These are phyloP conservation scores for Fusarium robinianum DNA, from an alignment of 2,329 filamentous ascomycete genomes.

Conservation along the genomic window DNA sequence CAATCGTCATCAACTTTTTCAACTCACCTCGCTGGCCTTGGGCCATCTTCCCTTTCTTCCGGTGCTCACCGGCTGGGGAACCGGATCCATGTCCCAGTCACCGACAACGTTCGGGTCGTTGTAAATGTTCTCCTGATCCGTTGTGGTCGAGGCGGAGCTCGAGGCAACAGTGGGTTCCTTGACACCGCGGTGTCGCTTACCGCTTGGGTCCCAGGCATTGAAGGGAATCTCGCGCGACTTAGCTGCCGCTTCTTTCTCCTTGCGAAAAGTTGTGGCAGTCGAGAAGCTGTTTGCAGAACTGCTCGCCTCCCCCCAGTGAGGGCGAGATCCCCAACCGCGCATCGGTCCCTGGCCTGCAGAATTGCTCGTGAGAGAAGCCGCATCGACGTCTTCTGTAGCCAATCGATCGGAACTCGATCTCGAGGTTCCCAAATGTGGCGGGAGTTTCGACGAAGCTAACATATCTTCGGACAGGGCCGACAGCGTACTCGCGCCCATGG, in stretches of 20 bases:
- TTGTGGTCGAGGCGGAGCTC: constrained; percentile 14
- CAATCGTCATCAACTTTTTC: too few species aligned
- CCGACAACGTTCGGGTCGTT: constrained; percentile 20
- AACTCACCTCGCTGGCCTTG: constrained; percentile 29
- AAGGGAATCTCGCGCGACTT: constrained; percentile 17
- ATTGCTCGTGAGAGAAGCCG: too few species aligned
- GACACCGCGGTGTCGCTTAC: constrained; percentile 23
- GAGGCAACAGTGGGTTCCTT: constrained; percentile 35
- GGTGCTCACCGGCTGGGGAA: not conserved
- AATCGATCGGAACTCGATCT: not conserved
- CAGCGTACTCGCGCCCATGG: not conserved
- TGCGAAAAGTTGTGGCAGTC: constrained; percentile 39
- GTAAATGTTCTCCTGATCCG: not conserved
- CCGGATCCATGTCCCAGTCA: constrained; percentile 10
- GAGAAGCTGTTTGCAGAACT: constrained; percentile 30
- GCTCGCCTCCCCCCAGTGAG: too few species aligned
- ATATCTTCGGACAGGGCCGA: not conserved
- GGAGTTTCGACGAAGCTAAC: not conserved
- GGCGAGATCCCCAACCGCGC: too few species aligned
- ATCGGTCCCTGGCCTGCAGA: too few species aligned
- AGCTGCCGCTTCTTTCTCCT: constrained; percentile 9
- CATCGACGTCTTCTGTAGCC: too few species aligned
- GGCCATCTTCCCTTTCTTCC: constrained; percentile 31
- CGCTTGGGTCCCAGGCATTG: constrained; percentile 42
- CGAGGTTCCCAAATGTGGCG: constrained; percentile 12